These are phyloP conservation scores for Zanthoxylum bungeanum DNA, from an alignment of 345 rosid species.

Conservation along the genomic window DNA sequence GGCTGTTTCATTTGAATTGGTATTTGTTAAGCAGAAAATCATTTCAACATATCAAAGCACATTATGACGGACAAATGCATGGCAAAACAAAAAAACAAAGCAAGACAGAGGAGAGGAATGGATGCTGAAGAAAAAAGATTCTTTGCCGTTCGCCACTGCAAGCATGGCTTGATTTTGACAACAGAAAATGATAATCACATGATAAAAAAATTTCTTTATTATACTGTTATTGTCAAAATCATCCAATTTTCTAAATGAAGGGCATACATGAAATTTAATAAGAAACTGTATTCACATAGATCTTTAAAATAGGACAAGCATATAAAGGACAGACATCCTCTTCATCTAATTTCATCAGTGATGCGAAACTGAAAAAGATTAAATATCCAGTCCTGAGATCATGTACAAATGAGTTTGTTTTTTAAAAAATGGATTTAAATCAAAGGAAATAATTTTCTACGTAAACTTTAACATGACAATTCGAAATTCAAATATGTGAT, in stretches of 20 bases:
- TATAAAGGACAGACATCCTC: no score
- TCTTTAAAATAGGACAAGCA: no score
- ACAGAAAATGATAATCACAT: background rate
- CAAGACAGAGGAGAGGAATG: conserved; percentile 4
- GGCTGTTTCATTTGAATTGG: background rate
- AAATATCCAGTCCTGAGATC: no score
- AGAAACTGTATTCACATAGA: no score
- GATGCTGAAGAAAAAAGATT: background rate
- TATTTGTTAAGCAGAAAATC: background rate
- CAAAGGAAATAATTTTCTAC: background rate
- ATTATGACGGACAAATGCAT: background rate
- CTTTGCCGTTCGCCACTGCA: background rate
- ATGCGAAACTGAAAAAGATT: no score
- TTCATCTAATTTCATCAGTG: no score
- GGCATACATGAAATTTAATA: background rate
- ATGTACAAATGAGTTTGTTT: background rate
- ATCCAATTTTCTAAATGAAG: background rate
- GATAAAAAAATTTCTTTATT: background rate
- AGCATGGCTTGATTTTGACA: conserved; percentile 9
- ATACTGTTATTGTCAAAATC: conserved; percentile 5
- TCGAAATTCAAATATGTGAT: background rate
- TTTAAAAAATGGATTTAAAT: background rate
- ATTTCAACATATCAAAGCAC: conserved; percentile 3
- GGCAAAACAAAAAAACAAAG: conserved; percentile 5
- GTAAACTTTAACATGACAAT: background rate